Conservation (phyloP, 2,329 filamentous ascomycete genomes). For the Fusarium fracticaudum region DNA sequence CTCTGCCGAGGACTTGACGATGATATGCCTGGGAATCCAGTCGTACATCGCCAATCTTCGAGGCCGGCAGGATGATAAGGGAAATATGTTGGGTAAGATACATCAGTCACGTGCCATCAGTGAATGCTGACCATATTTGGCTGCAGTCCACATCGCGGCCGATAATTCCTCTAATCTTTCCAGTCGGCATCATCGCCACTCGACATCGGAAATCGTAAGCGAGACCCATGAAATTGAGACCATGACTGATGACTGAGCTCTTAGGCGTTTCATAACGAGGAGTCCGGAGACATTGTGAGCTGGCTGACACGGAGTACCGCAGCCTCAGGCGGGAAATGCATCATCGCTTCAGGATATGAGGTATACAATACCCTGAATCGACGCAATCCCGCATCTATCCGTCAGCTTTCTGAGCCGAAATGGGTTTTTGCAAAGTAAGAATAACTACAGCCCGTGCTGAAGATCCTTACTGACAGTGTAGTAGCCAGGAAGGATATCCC, state of each 20-base stretch:
- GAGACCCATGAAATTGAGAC: too few species aligned
- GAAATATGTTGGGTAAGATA: conserved; percentile 67
- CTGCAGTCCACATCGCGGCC: conserved; percentile 65
- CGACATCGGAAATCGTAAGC: conserved; percentile 64
- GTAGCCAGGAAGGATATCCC: conserved; percentile 48
- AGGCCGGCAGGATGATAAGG: conserved; percentile 69
- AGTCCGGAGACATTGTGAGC: conserved; percentile 71
- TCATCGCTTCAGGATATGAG: conserved; percentile 70
- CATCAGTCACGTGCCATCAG: rapidly evolving
- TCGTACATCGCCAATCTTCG: conserved; percentile 69
- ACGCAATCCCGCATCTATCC: conserved; percentile 62
- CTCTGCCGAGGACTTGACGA: conserved; percentile 67
- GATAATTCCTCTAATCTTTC: conserved; percentile 60
- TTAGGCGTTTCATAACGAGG: conserved; percentile 76
- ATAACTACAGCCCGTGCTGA: background rate
- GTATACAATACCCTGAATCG: conserved; percentile 74
- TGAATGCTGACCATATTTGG: background rate
- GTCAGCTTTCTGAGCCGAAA: conserved; percentile 66
- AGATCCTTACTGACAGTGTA: background rate
- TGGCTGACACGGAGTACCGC: conserved; percentile 72
- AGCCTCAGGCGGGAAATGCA: conserved; percentile 69
- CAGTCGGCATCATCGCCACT: conserved; percentile 67
- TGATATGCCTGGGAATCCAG: conserved; percentile 72
- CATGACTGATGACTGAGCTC: rapidly evolving
- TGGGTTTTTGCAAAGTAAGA: conserved; percentile 73